Evolutionary conservation across 2,329 filamentous ascomycete species (phyloP).

Genomic region (Cordyceps fumosorosea): DNA sequence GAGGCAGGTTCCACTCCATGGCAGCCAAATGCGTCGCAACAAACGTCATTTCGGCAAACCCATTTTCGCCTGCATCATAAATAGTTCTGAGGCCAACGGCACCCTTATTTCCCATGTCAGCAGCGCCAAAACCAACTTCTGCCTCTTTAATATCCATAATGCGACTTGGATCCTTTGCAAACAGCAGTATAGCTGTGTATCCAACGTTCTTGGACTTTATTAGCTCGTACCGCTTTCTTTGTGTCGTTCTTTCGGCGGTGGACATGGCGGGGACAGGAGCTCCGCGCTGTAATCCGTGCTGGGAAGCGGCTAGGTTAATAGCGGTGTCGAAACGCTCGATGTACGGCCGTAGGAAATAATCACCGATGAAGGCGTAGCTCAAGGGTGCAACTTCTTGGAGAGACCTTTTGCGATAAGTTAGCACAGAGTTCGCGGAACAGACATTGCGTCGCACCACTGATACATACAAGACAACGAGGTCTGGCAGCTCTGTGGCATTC

Average conservation of each 20-base stretch:
- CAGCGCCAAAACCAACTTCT: constrained; percentile 75
- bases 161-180: constrained; percentile 57
- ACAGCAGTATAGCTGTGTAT: constrained; percentile 85
- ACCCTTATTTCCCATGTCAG: constrained; percentile 93
- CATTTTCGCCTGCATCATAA: constrained; percentile 35
- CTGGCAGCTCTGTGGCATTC: constrained; percentile 41
- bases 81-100: constrained; percentile 72
- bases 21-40: constrained; percentile 83
- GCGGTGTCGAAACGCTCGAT: constrained; percentile 65
- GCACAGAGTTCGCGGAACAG: neutral
- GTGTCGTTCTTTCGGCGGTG: constrained; percentile 11
- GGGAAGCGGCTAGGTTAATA: constrained; percentile 59
- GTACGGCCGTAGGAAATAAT: constrained; percentile 70
- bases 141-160: constrained; percentile 67
- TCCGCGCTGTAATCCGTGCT: constrained; percentile 21
- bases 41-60: constrained; percentile 67
- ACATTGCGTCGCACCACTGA: neutral
- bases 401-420: constrained; percentile 43
- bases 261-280: constrained; percentile 13
- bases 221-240: constrained; percentile 54
- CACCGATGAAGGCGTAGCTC: constrained; percentile 76
- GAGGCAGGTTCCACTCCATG: constrained; percentile 70
- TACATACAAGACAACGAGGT: constrained; percentile 52
- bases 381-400: constrained; percentile 89
- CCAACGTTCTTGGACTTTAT: constrained; percentile 70